Evolutionary conservation across 2,329 filamentous ascomycete species (phyloP), one percentile per base, ranked within the genome.

Genomic region (Dendrostoma leiphaemia): DNA sequence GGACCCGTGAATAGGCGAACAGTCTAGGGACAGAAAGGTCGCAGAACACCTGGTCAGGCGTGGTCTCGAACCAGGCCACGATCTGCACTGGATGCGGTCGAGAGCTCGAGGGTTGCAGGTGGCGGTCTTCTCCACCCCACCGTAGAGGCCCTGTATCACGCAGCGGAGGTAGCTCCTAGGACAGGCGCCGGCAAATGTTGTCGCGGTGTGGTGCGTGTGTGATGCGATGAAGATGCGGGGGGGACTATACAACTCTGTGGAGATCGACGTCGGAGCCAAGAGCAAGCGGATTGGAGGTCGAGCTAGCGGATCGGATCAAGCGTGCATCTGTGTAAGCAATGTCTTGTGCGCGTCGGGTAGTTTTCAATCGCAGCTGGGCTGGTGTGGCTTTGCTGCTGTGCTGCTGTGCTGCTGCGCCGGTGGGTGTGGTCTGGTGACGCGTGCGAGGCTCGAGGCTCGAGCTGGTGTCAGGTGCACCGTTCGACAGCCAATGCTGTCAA

Each of bases 241-340:
- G 29, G 34, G n/a, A 12, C 19, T 6, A 13, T 21, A 32, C 26
- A 26, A 17, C 17, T 29, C 26, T 5, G 28, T 34, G 47, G 24
- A 28, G 47, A 49, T 49, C 47, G 47, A 49, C 47, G 47, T 17
- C 23, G n/a, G 34, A 13, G 32, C 31, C 10, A 48, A 28, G 23
- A 26, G 23, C 15, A 32, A 23, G 21, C n/a, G 24, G 13, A 17
- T 12, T 19, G 15, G 21, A n/a, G n/a, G n/a, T n/a, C n/a, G n/a
- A n/a, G n/a, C n/a, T n/a, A n/a, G n/a, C n/a, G n/a, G n/a, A n/a
- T n/a, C n/a, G n/a, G n/a, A n/a, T n/a, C n/a, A n/a, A n/a, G n/a
- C n/a, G n/a, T n/a, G n/a, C n/a, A n/a, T n/a, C n/a, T n/a, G n/a
- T n/a, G 34, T 37, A 37, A n/a, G 19, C 43, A 29, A 15, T 9